These are phyloP conservation scores for Phytophthora lateralis DNA, from an alignment of 352 stramenopile genomes.

Conservation along the genomic window DNA sequence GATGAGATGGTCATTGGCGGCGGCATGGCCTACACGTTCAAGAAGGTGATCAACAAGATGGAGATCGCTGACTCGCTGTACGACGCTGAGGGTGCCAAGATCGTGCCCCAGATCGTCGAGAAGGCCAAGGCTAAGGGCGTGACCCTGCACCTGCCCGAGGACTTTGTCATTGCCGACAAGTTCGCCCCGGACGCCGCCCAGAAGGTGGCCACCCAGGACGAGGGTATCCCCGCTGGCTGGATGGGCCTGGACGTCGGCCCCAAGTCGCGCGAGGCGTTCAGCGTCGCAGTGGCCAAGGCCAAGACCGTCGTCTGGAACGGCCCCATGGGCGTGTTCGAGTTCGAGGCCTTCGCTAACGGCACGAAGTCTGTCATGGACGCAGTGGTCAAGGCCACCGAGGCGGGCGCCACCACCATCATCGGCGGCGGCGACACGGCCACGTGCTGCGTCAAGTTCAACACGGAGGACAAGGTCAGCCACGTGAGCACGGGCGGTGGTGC, in stretches of 20 bases:
- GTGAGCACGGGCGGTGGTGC: constrained; percentile 95
- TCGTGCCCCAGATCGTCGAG: constrained; percentile 93
- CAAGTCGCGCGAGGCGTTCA: constrained; percentile 89
- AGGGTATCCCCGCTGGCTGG: constrained; percentile 96
- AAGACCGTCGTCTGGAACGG: constrained; percentile 99
- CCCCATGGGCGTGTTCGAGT: constrained; percentile 99
- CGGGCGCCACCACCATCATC: constrained; percentile 97
- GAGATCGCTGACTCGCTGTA: constrained; percentile 95
- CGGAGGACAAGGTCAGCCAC: constrained; percentile 91
- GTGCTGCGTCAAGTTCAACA: constrained; percentile 89
- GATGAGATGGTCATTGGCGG: constrained; percentile 99
- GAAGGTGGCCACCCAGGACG: constrained; percentile 89
- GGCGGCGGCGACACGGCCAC: constrained; percentile 97
- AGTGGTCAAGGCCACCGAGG: constrained; percentile 94
- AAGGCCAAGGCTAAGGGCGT: constrained; percentile 98
- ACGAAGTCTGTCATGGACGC: constrained; percentile 97
- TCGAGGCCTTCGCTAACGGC: constrained; percentile 95
- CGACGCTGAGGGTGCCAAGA: constrained; percentile 87
- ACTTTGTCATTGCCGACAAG: constrained; percentile 98
- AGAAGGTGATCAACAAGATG: constrained; percentile 97
- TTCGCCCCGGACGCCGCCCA: constrained; percentile 95
- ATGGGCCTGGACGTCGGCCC: constrained; percentile 99
- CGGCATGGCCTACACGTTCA: constrained; percentile 99
- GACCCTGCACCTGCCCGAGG: constrained; percentile 96
- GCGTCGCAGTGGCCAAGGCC: constrained; percentile 71